Conservation (phyloP, 495 filamentous ascomycete species). For the Aspergillus cristatus region DNA sequence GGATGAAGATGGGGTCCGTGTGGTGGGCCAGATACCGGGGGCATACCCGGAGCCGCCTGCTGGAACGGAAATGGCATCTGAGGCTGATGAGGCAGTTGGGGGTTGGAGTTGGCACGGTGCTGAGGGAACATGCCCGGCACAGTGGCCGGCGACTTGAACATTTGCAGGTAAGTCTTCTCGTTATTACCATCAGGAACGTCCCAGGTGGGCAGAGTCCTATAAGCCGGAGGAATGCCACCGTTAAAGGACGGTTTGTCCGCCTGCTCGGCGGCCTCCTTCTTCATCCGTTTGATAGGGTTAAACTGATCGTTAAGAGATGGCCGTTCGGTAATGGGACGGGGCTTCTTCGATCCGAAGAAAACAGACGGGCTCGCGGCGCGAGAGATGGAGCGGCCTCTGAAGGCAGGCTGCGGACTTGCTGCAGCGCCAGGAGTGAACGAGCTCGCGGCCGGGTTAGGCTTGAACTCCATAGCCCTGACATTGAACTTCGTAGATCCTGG, state of each 20-base stretch:
- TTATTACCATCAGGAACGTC: slow-evolving; percentile 51
- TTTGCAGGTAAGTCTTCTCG: slow-evolving; percentile 61
- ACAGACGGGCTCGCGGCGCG: slow-evolving; percentile 39
- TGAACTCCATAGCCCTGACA: slow-evolving; percentile 74
- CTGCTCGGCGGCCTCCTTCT: slow-evolving; percentile 43
- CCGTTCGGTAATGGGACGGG: slow-evolving; percentile 39
- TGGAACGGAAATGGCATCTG: slow-evolving; percentile 62
- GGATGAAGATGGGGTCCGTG: slow-evolving; percentile 58
- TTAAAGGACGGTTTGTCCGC: slow-evolving; percentile 47
- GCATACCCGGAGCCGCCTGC: slow-evolving; percentile 34
- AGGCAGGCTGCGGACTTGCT: slow-evolving; percentile 53
- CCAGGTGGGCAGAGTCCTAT: slow-evolving; percentile 75
- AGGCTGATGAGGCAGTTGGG: slow-evolving; percentile 63
- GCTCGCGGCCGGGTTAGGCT: slow-evolving; percentile 67
- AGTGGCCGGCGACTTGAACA: slow-evolving; percentile 58
- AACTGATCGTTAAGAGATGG: slow-evolving; percentile 58
- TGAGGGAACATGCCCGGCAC: slow-evolving; percentile 55
- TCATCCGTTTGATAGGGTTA: slow-evolving; percentile 67
- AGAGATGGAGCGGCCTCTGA: slow-evolving; percentile 40
- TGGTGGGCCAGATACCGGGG: slow-evolving; percentile 43
- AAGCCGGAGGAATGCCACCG: slow-evolving; percentile 67
- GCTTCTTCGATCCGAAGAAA: slow-evolving; percentile 56
- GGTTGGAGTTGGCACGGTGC: slow-evolving; percentile 49
- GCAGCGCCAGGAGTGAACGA: slow-evolving; percentile 65
- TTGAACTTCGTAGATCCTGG: slow-evolving; percentile 62